Base-by-base conservation (phyloP, 2,329 filamentous ascomycete species). In the Oidium heveae region DNA sequence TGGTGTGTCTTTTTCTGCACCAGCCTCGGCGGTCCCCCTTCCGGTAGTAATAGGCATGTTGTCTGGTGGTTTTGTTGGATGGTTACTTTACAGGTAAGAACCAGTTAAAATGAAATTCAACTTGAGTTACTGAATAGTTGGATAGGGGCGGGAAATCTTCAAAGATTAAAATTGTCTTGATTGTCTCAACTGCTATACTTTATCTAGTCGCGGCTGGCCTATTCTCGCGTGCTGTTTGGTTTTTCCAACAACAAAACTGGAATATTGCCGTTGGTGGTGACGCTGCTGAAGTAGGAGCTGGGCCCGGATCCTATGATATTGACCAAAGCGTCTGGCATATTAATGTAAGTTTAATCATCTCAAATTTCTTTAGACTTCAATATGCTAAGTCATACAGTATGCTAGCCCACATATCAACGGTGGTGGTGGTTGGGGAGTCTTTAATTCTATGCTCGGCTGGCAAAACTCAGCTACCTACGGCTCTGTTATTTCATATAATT, bases 381-480 rank as follows among this genome's bases (percentile, higher is more conserved):
- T 20, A 13, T 47, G 39, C 54, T 60, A 52, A 61, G 24, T 8
- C 9, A 16, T 43, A n/a, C 57, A 84, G 79, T 93, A 84, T 70
- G 91, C 85, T 66, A 88, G 77, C 61, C 82, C 86, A 0, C 69
- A 78, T 54, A 67, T 80, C 41, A 80, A 85, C 58, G 82, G 83
- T 32, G 82, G 82, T 51, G 79, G 81, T 39, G 84, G 83, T 47
- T 94, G 86, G 86, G 85, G 84, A 55, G 79, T 94, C 59, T 86
- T 94, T 72, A 89, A 93, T 62, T 79, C 84, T 56, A 73, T 94
- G 54, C 72, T 94, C 12, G 86, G 87, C 56, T 94, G 87, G 87
- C 76, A 79, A 57, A 94, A 94, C 69, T 86, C 83, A 13, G 87
- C 84, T 5, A 93, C 86, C 1, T 87, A 89, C 62, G 86, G 86